These are phyloP conservation scores for Phytophthora cactorum DNA, from an alignment of 352 stramenopile species.

Conservation along the genomic window DNA sequence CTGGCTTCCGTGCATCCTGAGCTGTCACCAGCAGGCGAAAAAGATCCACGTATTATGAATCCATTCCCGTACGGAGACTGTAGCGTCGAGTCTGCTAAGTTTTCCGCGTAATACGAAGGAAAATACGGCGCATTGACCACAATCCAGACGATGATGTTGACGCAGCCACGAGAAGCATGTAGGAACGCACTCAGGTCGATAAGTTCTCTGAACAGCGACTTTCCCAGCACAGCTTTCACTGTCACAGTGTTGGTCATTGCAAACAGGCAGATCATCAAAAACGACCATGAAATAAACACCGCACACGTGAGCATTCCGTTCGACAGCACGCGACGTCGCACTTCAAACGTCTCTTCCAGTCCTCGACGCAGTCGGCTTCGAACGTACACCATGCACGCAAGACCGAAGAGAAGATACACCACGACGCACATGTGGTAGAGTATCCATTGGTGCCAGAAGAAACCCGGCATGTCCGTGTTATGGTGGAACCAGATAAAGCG, in stretches of 20 bases:
- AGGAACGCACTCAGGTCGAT: constrained; percentile 83
- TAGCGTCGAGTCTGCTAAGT: constrained; percentile 6
- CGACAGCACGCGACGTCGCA: constrained; percentile 75
- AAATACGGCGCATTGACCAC: constrained; percentile 78
- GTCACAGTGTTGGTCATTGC: constrained; percentile 56
- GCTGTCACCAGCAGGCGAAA: constrained; percentile 21
- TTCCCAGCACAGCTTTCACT: constrained; percentile 45
- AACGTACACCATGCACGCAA: constrained; percentile 79
- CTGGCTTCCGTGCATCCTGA: constrained; percentile 25
- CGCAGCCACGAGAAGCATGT: constrained; percentile 73
- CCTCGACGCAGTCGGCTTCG: constrained; percentile 73
- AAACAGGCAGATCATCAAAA: constrained; percentile 76
- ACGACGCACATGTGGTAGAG: constrained; percentile 85
- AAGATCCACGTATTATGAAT: constrained; percentile 18
- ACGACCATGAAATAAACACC: constrained; percentile 88
- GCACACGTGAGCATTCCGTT: constrained; percentile 83
- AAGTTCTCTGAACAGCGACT: constrained; percentile 59
- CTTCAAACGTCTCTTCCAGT: constrained; percentile 87
- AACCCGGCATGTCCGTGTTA: constrained; percentile 75
- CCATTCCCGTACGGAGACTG: constrained; percentile 21
- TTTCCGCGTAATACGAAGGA: constrained; percentile 42
- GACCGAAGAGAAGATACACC: constrained; percentile 76
- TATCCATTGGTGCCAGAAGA: constrained; percentile 87
- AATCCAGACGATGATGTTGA: constrained; percentile 90
- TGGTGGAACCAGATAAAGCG: constrained; percentile 88